These are phyloP conservation scores for Halophytophthora batemanensis DNA, from an alignment of 352 stramenopile species.

Conservation along the genomic window DNA sequence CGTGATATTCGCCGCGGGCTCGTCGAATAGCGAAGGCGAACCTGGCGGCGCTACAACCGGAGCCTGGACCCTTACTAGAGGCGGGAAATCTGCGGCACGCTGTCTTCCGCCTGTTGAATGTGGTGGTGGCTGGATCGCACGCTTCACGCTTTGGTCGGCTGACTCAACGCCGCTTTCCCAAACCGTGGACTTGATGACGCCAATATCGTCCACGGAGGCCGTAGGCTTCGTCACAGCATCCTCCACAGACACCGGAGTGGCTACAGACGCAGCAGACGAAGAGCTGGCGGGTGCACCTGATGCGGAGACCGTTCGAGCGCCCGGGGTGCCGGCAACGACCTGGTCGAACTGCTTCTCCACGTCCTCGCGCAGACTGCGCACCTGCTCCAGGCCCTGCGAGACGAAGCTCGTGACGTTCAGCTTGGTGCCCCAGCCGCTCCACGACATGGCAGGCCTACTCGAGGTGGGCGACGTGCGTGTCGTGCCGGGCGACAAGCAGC, in stretches of 20 bases:
- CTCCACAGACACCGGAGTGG: neutral
- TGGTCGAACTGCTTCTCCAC: constrained; percentile 89
- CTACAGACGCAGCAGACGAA: neutral
- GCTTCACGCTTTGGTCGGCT: constrained; percentile 4
- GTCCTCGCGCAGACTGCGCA: constrained; percentile 78
- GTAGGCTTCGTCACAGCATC: neutral
- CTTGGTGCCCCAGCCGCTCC: constrained; percentile 63
- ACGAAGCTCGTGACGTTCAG: constrained; percentile 84
- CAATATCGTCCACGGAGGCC: constrained; percentile 24
- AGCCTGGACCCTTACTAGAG: neutral
- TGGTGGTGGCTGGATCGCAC: constrained; percentile 9
- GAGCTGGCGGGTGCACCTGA: neutral
- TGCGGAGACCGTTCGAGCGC: neutral
- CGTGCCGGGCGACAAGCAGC: neutral
- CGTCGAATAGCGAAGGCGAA: neutral
- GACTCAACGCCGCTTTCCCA: constrained; percentile 5
- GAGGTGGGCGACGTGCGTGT: neutral
- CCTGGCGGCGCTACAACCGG: neutral
- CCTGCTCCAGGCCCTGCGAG: constrained; percentile 79
- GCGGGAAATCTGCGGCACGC: neutral
- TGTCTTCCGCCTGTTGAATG: constrained; percentile 22
- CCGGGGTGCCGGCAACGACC: constrained; percentile 43
- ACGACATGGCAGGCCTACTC: constrained; percentile 15
- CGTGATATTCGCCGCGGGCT: too few species aligned
- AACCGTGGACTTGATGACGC: constrained; percentile 18